phyloP scores from a whole-genome alignment of 2,329 filamentous ascomycete genomes.

The Clonostachys chloroleuca region DNA sequence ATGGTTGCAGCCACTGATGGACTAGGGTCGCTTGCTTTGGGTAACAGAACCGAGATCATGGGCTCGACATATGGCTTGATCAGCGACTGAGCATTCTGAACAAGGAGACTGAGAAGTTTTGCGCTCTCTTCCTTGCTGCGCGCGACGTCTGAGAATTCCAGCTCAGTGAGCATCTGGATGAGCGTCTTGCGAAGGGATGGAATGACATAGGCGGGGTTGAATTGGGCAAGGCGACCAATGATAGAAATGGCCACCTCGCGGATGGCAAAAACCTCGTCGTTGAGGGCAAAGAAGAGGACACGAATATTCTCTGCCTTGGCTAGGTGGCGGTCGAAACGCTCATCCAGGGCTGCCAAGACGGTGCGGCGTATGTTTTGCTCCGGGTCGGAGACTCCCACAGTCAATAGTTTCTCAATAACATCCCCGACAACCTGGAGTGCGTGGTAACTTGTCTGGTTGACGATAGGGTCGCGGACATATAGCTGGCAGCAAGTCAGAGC shows the following conservation, averaged over 20 bases:
- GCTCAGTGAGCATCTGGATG: slow-evolving; percentile 91
- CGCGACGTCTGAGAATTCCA: slow-evolving; percentile 92
- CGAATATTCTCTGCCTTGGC: slow-evolving; percentile 96
- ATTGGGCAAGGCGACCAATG: slow-evolving; percentile 84
- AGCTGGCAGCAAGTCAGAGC: slow-evolving; percentile 97
- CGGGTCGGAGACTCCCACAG: slow-evolving; percentile 88
- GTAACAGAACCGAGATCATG: slow-evolving; percentile 90
- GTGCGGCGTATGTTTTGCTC: slow-evolving; percentile 85
- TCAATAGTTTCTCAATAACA: slow-evolving; percentile 94
- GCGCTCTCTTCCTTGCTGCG: slow-evolving; percentile 96
- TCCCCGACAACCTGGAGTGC: slow-evolving; percentile 96
- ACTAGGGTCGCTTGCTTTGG: slow-evolving; percentile 82
- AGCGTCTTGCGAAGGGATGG: slow-evolving; percentile 91
- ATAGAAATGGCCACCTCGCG: slow-evolving; percentile 94
- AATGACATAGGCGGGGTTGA: slow-evolving; percentile 97
- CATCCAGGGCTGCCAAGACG: slow-evolving; percentile 83
- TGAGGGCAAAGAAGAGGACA: slow-evolving; percentile 89
- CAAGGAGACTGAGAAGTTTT: slow-evolving; percentile 84
- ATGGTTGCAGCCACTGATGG: slow-evolving; percentile 90
- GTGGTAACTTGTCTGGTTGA: slow-evolving; percentile 96
- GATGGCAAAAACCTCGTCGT: slow-evolving; percentile 90
- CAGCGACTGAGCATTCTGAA: slow-evolving; percentile 85
- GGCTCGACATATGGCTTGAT: slow-evolving; percentile 97
- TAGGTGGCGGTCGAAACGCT: slow-evolving; percentile 93
- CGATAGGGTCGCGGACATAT: slow-evolving; percentile 93